Evolutionary conservation across 768 basidiomycete genomes (phyloP).

Genomic region (Trametes meyenii): DNA sequence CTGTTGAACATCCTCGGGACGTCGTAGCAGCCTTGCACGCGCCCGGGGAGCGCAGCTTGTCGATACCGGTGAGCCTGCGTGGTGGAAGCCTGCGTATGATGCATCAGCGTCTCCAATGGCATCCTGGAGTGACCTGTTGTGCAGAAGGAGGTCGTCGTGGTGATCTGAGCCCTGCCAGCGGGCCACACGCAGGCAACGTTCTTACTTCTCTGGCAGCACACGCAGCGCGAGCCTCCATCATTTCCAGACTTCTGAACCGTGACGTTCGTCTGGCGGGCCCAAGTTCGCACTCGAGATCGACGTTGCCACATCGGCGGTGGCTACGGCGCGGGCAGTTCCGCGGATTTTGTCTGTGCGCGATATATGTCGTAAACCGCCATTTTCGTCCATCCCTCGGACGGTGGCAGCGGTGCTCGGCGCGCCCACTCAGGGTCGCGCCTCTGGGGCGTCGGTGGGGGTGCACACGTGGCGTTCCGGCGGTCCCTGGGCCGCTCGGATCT

Average conservation of each 20-base stretch:
- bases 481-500: background rate
- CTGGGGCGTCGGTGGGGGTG: background rate
- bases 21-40: background rate
- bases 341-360: background rate
- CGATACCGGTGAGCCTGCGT: background rate
- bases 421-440: background rate
- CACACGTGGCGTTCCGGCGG: slow-evolving; percentile 10
- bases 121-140: background rate
- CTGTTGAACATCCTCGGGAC: background rate
- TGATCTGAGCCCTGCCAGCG: too few species aligned
- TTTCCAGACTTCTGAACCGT: background rate
- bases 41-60: background rate
- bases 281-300: background rate
- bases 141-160: too few species aligned
- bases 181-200: too few species aligned
- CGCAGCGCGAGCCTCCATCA: background rate
- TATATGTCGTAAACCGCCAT: background rate
- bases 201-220: too few species aligned
- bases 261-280: background rate
- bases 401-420: background rate
- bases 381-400: background rate
- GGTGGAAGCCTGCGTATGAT: slow-evolving; percentile 1
- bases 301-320: background rate
- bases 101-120: slow-evolving; percentile 3
- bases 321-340: background rate